Percentiles rank a stretch among this genome's conserved stretches.
Conservation (phyloP, 345 rosid species). For the Heritiera fomes region DNA sequence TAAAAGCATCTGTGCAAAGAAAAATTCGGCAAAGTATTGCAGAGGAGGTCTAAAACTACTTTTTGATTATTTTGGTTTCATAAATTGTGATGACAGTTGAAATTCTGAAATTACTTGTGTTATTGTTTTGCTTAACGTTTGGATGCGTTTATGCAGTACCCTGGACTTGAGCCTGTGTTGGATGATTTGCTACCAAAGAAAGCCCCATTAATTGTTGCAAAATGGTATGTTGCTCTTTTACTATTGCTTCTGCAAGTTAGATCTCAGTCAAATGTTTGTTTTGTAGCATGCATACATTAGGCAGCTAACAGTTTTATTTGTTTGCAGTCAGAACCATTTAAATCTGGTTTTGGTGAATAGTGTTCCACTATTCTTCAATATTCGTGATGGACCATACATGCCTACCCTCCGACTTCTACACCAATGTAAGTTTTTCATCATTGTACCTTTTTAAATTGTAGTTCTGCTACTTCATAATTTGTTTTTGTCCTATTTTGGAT, state of each 20-base stretch:
- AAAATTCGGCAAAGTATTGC: conserved; percentile 94
- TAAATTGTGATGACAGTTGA: conserved; percentile 1
- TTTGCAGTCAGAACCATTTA: conserved; percentile 91
- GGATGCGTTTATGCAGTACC: conserved; percentile 59
- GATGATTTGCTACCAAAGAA: conserved; percentile 99
- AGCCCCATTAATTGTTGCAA: conserved; percentile 78
- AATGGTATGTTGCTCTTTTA: conserved; percentile 59
- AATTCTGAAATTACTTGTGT: conserved; percentile 7
- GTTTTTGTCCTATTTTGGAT: neutral
- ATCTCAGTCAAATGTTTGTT: neutral
- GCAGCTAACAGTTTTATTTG: conserved; percentile 13
- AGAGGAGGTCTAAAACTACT: conserved; percentile 63
- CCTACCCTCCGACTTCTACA: conserved; percentile 95
- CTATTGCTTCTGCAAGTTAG: conserved; percentile 9
- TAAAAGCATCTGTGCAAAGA: conserved; percentile 96
- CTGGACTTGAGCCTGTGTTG: conserved; percentile 86
- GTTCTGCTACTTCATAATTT: neutral
- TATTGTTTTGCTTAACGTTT: conserved; percentile 13
- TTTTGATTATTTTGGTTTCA: conserved; percentile 15
- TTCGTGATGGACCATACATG: conserved; percentile 99
- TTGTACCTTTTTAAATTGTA: conserved; percentile 17
- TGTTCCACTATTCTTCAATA: conserved; percentile 91
- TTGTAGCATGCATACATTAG: neutral
- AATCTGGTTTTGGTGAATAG: conserved; percentile 88
- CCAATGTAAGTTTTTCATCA: conserved; percentile 60